These are phyloP conservation scores for Penicillium sp. DNA, from an alignment of 2,329 filamentous ascomycete species.

Conservation along the genomic window DNA sequence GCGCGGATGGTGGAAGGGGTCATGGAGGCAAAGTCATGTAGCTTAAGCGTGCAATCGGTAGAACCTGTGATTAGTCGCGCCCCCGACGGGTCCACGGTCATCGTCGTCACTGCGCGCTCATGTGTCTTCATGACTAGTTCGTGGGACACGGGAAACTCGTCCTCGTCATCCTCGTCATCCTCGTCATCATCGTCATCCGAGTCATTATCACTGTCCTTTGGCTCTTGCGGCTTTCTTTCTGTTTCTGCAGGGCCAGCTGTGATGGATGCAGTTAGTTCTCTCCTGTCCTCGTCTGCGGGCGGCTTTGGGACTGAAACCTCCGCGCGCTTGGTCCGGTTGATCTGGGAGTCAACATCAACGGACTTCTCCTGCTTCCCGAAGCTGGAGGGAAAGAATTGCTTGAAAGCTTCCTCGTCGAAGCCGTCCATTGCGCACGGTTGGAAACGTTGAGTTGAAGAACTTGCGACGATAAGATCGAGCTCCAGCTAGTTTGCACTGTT, in stretches of 20 bases:
- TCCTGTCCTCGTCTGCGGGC: constrained; percentile 22
- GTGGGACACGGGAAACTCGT: constrained; percentile 89
- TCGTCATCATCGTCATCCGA: constrained; percentile 56
- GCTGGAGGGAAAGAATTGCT: constrained; percentile 69
- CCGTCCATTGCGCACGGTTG: constrained; percentile 35
- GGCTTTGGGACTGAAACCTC: constrained; percentile 40
- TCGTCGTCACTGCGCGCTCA: constrained; percentile 78
- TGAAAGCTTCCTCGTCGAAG: constrained; percentile 48
- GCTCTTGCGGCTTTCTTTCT: constrained; percentile 28
- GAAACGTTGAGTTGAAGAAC: constrained; percentile 7
- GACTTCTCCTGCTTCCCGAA: constrained; percentile 81
- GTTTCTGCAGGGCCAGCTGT: constrained; percentile 23
- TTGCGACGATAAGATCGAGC: constrained; percentile 16
- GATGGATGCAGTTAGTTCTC: constrained; percentile 21
- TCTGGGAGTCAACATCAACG: constrained; percentile 73
- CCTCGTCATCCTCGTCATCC: constrained; percentile 67
- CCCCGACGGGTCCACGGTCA: constrained; percentile 81
- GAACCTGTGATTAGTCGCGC: constrained; percentile 85
- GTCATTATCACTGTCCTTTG: constrained; percentile 43
- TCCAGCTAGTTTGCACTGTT: constrained; percentile 30
- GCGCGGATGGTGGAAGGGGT: constrained; percentile 90
- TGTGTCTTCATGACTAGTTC: constrained; percentile 92
- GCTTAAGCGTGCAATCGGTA: constrained; percentile 83
- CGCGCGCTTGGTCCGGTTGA: constrained; percentile 71
- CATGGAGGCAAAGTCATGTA: constrained; percentile 95